Conservation (phyloP, 78 protist species). For the Planoprotostelium fungivorum region DNA sequence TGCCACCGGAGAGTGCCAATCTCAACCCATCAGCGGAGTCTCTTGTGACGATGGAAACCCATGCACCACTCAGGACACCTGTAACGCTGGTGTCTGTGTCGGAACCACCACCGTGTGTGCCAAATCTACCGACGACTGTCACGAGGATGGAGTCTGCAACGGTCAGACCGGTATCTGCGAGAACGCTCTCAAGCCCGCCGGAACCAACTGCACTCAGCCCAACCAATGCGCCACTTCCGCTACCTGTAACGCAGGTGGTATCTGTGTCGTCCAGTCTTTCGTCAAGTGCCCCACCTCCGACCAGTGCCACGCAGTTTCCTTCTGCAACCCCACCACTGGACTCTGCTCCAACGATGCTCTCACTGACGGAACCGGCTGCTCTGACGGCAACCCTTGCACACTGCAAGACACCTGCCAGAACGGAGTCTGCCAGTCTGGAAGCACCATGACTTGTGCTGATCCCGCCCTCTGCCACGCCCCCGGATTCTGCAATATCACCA, state of each 20-base stretch:
- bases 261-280: not conserved
- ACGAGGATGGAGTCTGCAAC: not conserved
- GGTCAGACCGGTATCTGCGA: not conserved
- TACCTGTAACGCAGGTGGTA: not conserved
- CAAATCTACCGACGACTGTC: not conserved
- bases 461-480: not conserved
- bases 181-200: not conserved
- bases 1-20: not conserved
- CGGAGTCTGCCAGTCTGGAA: not conserved
- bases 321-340: not conserved
- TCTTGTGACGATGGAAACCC: constrained; percentile 13
- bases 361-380: not conserved
- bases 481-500: not conserved
- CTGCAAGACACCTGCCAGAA: not conserved
- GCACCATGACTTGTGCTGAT: not conserved
- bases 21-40: not conserved
- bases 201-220: not conserved
- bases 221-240: not conserved
- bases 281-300: not conserved
- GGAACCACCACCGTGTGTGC: not conserved
- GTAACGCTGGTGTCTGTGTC: not conserved
- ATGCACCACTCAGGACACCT: constrained; percentile 6
- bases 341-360: not conserved
- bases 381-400: not conserved
- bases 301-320: not conserved